Evolutionary conservation across 129 eudicot genomes (phyloP).

Genomic region (Chrysanthemum lavandulifolium): DNA sequence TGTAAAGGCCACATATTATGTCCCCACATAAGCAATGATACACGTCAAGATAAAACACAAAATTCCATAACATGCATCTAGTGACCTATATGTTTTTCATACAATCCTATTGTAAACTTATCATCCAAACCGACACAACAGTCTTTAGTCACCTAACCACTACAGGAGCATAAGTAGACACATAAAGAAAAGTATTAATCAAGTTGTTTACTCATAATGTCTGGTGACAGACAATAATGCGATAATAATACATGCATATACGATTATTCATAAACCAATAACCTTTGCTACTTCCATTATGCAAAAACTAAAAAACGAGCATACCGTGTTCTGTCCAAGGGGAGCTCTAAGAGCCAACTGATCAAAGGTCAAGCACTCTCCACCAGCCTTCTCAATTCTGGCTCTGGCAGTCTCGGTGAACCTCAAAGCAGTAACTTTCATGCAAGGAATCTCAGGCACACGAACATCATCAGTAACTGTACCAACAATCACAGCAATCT

Average conservation of each 20-base stretch:
- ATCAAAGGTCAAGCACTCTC: constrained; percentile 86
- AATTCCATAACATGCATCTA: no score
- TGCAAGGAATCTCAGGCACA: constrained; percentile 54
- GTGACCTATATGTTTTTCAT: no score
- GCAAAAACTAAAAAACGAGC: not conserved
- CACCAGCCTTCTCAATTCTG: constrained; percentile 88
- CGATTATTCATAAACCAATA: not conserved
- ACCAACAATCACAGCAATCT: constrained; percentile 83
- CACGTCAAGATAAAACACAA: no score
- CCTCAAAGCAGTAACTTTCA: constrained; percentile 79
- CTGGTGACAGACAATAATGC: not conserved
- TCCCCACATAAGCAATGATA: no score
- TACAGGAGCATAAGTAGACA: no score
- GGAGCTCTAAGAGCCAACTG: constrained; percentile 93
- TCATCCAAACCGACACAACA: no score
- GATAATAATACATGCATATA: not conserved
- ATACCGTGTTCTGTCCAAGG: constrained; percentile 92
- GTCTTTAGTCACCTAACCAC: no score
- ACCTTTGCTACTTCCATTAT: not conserved
- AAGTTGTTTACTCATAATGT: not conserved
- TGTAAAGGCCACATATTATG: no score
- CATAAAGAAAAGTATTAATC: not conserved
- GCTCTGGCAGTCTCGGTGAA: constrained; percentile 86
- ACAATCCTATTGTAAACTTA: no score
- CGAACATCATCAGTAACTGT: constrained; percentile 72